phyloP scores from a whole-genome alignment of 345 rosid genomes.

The Hypericum androsaemum region DNA sequence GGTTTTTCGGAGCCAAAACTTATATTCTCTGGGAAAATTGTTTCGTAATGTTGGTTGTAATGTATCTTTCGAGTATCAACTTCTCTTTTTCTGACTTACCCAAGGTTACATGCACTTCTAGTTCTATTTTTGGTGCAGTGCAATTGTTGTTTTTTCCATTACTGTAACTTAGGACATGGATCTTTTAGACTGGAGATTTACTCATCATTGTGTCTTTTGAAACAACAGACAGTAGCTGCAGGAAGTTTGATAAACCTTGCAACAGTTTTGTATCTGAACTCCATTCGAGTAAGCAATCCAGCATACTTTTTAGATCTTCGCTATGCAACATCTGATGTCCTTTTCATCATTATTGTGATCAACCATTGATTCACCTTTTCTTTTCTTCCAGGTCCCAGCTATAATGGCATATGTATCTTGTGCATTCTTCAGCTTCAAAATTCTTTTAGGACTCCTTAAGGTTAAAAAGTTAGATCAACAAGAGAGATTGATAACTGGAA shows the following conservation, averaged over 20 bases:
- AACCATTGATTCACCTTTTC: slow-evolving; percentile 7
- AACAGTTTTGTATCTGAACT: slow-evolving; percentile 77
- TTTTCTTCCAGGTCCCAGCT: slow-evolving; percentile 58
- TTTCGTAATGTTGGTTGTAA: no score
- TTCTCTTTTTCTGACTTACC: no score
- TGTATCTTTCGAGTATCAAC: no score
- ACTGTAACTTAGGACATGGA: no score
- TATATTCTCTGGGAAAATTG: no score
- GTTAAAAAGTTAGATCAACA: slow-evolving; percentile 73
- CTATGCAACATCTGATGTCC: background rate
- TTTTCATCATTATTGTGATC: background rate
- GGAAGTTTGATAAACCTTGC: slow-evolving; percentile 93
- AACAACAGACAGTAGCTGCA: slow-evolving; percentile 76
- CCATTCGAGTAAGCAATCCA: slow-evolving; percentile 56
- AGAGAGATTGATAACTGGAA: slow-evolving; percentile 85
- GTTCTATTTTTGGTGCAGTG: no score
- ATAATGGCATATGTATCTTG: slow-evolving; percentile 47
- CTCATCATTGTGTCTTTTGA: background rate
- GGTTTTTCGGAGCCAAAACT: no score
- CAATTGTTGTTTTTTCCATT: no score
- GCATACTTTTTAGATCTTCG: background rate
- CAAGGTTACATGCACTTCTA: no score
- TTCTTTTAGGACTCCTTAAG: slow-evolving; percentile 65
- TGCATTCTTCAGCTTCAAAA: slow-evolving; percentile 75
- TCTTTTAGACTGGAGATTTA: background rate